Percentiles rank a stretch among this genome's conserved stretches.
phyloP scores from a whole-genome alignment of 768 basidiomycete genomes.

The Suillus lakei region DNA sequence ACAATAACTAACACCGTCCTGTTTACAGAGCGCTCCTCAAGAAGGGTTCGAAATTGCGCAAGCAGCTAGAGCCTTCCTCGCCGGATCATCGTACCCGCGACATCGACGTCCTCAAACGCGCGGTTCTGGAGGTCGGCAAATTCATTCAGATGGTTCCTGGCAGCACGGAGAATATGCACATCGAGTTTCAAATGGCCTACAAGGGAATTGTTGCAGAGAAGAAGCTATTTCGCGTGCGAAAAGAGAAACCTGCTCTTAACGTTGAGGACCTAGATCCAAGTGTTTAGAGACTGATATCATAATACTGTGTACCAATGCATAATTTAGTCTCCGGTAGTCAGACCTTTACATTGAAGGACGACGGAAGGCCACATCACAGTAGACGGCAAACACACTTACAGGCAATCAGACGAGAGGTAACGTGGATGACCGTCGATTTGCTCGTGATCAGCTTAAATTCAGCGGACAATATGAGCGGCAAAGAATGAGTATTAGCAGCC shows the following conservation, averaged over 20 bases:
- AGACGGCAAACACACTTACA: too few species aligned
- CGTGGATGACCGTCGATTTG: too few species aligned
- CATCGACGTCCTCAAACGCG: slow-evolving; percentile 28
- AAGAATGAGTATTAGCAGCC: too few species aligned
- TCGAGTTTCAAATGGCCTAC: slow-evolving; percentile 33
- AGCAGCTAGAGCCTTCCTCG: slow-evolving; percentile 36
- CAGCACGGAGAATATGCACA: slow-evolving; percentile 20
- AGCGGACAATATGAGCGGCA: too few species aligned
- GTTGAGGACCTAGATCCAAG: slow-evolving; percentile 21
- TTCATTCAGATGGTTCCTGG: slow-evolving; percentile 33
- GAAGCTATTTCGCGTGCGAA: neutral
- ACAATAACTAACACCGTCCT: neutral
- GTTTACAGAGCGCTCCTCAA: slow-evolving; percentile 34
- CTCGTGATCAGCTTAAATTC: too few species aligned
- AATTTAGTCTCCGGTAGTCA: neutral
- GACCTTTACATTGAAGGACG: too few species aligned
- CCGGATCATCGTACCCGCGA: slow-evolving; percentile 31
- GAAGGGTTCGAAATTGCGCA: slow-evolving; percentile 28
- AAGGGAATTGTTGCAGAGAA: slow-evolving; percentile 37
- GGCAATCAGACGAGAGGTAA: too few species aligned
- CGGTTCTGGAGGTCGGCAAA: slow-evolving; percentile 30
- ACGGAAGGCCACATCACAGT: too few species aligned
- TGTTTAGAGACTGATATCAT: neutral
- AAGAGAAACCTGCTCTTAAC: slow-evolving; percentile 24
- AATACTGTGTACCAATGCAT: neutral